A percentile compares a stretch with the other conserved stretches of the same genome.
These are phyloP conservation scores for Kokia cookei DNA, from an alignment of 441 rosid genomes.

Conservation along the genomic window DNA sequence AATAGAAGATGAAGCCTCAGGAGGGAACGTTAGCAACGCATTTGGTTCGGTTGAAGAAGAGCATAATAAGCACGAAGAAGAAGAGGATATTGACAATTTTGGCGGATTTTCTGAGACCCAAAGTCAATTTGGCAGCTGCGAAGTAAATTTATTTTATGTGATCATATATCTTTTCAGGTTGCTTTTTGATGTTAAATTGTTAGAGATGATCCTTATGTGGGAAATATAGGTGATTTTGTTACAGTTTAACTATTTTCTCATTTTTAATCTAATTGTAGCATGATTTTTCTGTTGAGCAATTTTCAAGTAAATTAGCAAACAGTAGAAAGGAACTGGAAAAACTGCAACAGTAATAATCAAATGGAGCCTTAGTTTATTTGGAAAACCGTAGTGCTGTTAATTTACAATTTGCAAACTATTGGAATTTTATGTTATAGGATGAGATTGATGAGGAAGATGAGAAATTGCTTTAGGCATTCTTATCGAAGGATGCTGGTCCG, in stretches of 20 bases:
- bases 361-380: background rate
- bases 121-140: constrained; percentile 50
- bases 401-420: background rate
- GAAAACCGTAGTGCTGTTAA: background rate
- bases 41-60: constrained; percentile 39
- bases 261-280: too few relatives aligned
- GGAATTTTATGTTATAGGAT: constrained; percentile 30
- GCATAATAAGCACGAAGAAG: constrained; percentile 28
- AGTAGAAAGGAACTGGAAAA: background rate
- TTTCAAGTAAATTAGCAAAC: background rate
- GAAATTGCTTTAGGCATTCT: constrained; percentile 71
- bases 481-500: constrained; percentile 57
- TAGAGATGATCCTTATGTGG: background rate
- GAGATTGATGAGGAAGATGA: constrained; percentile 75
- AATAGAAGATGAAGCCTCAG: constrained; percentile 56
- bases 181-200: background rate
- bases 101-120: constrained; percentile 56
- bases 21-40: constrained; percentile 23
- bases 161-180: background rate
- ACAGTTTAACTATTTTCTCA: background rate
- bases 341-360: background rate
- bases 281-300: background rate
- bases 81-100: constrained; percentile 62
- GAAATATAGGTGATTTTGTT: background rate
- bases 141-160: constrained; percentile 25